Evolutionary conservation across 257 asterid genomes (phyloP), one percentile per base, ranked within the genome.

Genomic region (Fraxinus cuspidata): DNA sequence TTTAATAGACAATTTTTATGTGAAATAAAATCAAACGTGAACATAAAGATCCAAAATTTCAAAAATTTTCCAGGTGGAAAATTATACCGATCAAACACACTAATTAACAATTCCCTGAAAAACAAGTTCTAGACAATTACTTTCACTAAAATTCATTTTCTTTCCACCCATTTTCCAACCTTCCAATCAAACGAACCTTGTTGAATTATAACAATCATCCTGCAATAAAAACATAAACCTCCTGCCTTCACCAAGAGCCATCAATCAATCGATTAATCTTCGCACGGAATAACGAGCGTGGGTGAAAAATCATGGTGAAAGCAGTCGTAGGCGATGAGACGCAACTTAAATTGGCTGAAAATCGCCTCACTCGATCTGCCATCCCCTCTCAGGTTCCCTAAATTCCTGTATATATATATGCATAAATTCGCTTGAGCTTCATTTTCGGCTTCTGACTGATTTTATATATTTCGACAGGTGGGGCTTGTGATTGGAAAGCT

Each of bases 401-500:
- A 34, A 16, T 44, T 32, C 9, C 11, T 19, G 31, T 31, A 32
- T 31, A 32, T n/a, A 67, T 58, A 3, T 27, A 35, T 70, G 29
- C 71, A 32, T 49, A 35, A 2, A 10, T 40, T 51, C 29, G 53
- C 78, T 68, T 47, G 75, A 51, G 40, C 29, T 37, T 74, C 32
- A 35, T 27, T 81, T 53, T 51, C 13, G 2, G 19, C 69, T 23
- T 29, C 35, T 47, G 31, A 2, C 16, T 56, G 13, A 42, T 28
- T 40, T 49, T 8, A 9, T 40, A 35, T 49, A 63, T 72, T 60
- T 77, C 13, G 37, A 38, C 86, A 94, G 97, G 88, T 96, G 44
- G 99, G 98, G 75, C 91, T 96, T 72, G 95, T 96, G 79, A 92
- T 96, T 53, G 97, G 99, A 78, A 92, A 90, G 79, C 80, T 93